Conservation (phyloP, 164 flowering plant genomes). For the Dillenia turbinata region DNA sequence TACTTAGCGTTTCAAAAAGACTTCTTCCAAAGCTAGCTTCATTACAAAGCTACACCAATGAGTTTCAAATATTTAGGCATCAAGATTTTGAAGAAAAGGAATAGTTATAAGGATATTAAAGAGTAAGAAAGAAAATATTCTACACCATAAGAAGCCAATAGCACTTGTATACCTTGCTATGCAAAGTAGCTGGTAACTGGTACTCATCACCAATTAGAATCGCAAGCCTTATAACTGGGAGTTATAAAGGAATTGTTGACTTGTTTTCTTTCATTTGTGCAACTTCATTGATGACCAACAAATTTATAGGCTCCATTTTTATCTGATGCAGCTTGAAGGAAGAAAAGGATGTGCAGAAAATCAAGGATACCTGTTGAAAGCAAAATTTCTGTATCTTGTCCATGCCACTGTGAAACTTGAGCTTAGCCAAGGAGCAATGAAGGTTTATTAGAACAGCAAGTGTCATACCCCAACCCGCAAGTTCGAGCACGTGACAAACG, state of each 20-base stretch:
- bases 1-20: constrained; percentile 39
- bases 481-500: too few relatives aligned
- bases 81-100: neutral
- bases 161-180: constrained; percentile 33
- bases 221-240: constrained; percentile 33
- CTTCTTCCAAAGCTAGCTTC: constrained; percentile 53
- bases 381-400: constrained; percentile 19
- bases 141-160: neutral
- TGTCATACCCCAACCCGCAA: too few relatives aligned
- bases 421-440: constrained; percentile 17
- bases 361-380: constrained; percentile 19
- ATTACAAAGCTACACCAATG: constrained; percentile 20
- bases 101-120: neutral
- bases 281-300: constrained; percentile 53
- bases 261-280: constrained; percentile 59
- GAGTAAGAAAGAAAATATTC: too few relatives aligned
- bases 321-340: constrained; percentile 17
- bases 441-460: constrained; percentile 25
- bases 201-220: constrained; percentile 50
- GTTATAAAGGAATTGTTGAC: constrained; percentile 43
- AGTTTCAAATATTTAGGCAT: neutral
- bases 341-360: constrained; percentile 49
- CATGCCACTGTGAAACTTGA: constrained; percentile 21
- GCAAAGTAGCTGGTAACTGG: constrained; percentile 51
- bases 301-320: constrained; percentile 13